phyloP scores from a whole-genome alignment of 2,329 filamentous ascomycete genomes.

The Orbilia brochopaga region DNA sequence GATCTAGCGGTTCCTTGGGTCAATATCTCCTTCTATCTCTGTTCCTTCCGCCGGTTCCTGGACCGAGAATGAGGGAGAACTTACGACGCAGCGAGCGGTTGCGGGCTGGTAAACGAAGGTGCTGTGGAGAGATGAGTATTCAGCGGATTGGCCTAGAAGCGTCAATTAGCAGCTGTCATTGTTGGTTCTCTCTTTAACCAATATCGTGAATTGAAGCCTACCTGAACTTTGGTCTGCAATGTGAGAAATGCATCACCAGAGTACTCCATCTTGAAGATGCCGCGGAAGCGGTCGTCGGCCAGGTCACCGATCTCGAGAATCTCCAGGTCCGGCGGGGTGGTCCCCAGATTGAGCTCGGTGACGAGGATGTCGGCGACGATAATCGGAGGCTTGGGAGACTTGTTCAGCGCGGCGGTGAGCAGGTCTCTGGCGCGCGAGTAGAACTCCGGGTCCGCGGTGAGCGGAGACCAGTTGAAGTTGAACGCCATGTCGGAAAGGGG shows the following conservation, averaged over 20 bases:
- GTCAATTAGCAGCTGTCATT: conserved; percentile 10
- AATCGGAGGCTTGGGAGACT: conserved; percentile 95
- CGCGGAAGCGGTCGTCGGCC: conserved; percentile 93
- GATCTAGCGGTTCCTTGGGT: conserved; percentile 61
- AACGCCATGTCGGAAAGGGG: conserved; percentile 75
- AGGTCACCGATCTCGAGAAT: conserved; percentile 97
- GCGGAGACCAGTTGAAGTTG: conserved; percentile 99
- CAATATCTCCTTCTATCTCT: conserved; percentile 5
- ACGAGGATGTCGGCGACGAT: conserved; percentile 99
- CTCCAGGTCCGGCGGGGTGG: conserved; percentile 90
- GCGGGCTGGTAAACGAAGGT: conserved; percentile 87
- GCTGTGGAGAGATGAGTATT: conserved; percentile 95
- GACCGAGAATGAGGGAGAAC: conserved; percentile 50
- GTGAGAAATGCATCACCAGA: conserved; percentile 94
- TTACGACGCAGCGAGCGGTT: conserved; percentile 81
- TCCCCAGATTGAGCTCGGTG: conserved; percentile 94
- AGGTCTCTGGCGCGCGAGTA: conserved; percentile 91
- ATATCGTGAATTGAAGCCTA: conserved; percentile 60
- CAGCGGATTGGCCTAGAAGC: conserved; percentile 79
- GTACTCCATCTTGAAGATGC: conserved; percentile 99
- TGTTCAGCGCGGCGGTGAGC: conserved; percentile 93
- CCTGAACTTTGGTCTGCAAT: conserved; percentile 91
- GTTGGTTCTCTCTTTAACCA: conserved; percentile 17
- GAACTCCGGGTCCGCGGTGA: conserved; percentile 91
- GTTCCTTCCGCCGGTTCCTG: background rate